Percentiles rank a stretch among this genome's conserved stretches.
Conservation (phyloP, 352 stramenopile species). For the Pythium volutum region DNA sequence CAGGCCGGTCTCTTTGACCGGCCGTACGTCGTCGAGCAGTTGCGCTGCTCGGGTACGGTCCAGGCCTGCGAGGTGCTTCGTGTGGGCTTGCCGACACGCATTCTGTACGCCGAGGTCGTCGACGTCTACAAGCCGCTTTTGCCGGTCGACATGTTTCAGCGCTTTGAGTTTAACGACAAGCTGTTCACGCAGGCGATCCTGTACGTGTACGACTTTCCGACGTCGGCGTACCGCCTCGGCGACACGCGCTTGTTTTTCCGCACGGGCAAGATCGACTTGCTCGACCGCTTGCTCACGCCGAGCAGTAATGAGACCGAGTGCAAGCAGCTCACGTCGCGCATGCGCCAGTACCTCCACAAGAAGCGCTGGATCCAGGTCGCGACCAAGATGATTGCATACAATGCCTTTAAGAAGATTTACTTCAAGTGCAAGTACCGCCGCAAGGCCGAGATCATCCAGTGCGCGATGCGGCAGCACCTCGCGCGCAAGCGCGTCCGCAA, state of each 20-base stretch:
- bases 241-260: constrained; percentile 83
- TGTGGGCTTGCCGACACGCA: constrained; percentile 78
- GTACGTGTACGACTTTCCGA: constrained; percentile 72
- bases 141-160: constrained; percentile 53
- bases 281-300: constrained; percentile 74
- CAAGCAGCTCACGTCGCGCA: constrained; percentile 28
- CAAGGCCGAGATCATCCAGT: constrained; percentile 76
- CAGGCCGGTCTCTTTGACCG: constrained; percentile 78
- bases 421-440: constrained; percentile 64
- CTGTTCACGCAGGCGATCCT: constrained; percentile 85
- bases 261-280: constrained; percentile 81
- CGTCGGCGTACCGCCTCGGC: constrained; percentile 72
- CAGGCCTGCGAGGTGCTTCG: constrained; percentile 82
- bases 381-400: constrained; percentile 70
- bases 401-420: constrained; percentile 69
- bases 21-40: constrained; percentile 71
- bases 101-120: constrained; percentile 84
- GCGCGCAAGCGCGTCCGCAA: constrained; percentile 68
- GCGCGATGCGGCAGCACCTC: constrained; percentile 68
- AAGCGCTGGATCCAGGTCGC: constrained; percentile 75
- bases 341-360: constrained; percentile 67
- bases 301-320: constrained; percentile 27
- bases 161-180: constrained; percentile 83
- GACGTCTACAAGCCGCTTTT: constrained; percentile 78
- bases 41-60: constrained; percentile 68